Conservation (phyloP, 768 basidiomycete species). For the Dacryopinax spathularia region DNA sequence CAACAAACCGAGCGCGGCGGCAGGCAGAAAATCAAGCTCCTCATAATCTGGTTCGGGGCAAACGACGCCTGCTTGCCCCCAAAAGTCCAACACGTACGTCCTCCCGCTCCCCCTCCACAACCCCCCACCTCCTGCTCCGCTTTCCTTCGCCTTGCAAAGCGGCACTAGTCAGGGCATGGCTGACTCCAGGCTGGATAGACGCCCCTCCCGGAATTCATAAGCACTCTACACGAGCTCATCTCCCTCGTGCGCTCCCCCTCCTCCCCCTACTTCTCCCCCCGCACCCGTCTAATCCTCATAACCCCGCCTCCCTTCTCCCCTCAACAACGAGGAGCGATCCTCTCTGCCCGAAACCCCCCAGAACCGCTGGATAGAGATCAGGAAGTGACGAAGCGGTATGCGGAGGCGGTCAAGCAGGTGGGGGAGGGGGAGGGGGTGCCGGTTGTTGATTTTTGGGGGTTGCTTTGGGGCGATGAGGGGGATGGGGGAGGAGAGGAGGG, state of each 20-base stretch:
- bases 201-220: conserved; percentile 46
- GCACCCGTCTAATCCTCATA: conserved; percentile 63
- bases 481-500: conserved; percentile 46
- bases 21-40: conserved; percentile 49
- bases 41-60: conserved; percentile 74
- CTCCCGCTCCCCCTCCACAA: too few species aligned
- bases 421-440: conserved; percentile 42
- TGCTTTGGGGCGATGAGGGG: conserved; percentile 57
- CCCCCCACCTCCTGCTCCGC: neutral
- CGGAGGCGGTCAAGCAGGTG: conserved; percentile 50
- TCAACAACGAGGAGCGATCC: conserved; percentile 38
- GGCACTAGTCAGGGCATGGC: too few species aligned
- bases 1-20: conserved; percentile 32
- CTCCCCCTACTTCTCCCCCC: conserved; percentile 52
- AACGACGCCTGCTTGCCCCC: conserved; percentile 67
- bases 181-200: too few species aligned
- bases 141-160: neutral
- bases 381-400: conserved; percentile 50
- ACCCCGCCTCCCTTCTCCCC: conserved; percentile 76
- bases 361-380: conserved; percentile 44
- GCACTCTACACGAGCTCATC: conserved; percentile 52
- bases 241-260: conserved; percentile 44
- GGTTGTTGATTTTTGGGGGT: conserved; percentile 61
- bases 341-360: conserved; percentile 38
- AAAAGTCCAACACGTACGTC: conserved; percentile 52